Evolutionary conservation across 2,329 filamentous ascomycete genomes (phyloP), one percentile per base, ranked within the genome.

Genomic region (Parafenestella ontariensis): DNA sequence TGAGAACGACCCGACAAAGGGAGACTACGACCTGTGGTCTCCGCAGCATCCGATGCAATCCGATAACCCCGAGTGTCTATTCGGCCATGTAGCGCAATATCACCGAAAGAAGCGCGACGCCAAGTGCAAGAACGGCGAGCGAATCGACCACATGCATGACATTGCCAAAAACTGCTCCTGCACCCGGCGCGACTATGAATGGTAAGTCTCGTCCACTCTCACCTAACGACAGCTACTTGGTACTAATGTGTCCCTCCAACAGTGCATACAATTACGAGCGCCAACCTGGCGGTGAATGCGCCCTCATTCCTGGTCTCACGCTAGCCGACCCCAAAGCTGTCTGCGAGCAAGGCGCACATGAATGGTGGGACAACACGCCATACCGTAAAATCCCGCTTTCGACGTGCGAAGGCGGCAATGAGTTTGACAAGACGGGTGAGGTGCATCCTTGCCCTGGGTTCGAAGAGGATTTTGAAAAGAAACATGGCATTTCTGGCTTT

Each of bases 191-290:
- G 95, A 99, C 77, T 99, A 89, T 73, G 95, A 99, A 83, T 99
- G 95, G 90, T 93, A 79, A 79, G 87, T 78, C 20, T 2, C 11
- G 7, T 15, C n/a, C 5, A 4, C 6, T 36, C 21, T 45, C 20
- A 31, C 39, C 24, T 34, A 5, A 20, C 33, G 17, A 24, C 10
- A 20, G 9, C 20, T 33, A 20, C 3, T 26, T 15, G 20, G 17
- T 46, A 47, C 64, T 71, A 52, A 70, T 52, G 31, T 5, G 10
- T 10, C 18, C 9, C 6, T 17, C 3, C 1, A n/a, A 36, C 62
- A 95, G 91, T 77, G 94, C 96, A 73, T 99, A 92, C 82, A 99
- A 99, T 77, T 99, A 86, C 76, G 88, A 98, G 73, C 86, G 90
- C 42, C 86, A 90, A 74, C 83, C 79, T 24, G 90, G 93, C 69